Evolutionary conservation across 1,284 basidiomycete genomes (phyloP).

Genomic region (Phaffia rhodozyma): DNA sequence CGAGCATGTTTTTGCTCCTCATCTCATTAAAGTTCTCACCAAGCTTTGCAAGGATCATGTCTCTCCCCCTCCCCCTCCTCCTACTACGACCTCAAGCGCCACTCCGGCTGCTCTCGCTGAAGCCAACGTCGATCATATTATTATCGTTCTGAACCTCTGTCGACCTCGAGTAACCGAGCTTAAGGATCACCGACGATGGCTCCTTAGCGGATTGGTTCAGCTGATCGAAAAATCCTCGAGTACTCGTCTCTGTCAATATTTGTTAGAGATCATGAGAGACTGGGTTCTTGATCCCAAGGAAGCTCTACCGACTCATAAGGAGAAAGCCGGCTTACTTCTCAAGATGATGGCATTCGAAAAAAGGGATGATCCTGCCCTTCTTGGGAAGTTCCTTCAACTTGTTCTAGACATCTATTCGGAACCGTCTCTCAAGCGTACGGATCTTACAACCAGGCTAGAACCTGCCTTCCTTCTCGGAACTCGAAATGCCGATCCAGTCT

Average conservation of each 20-base stretch:
- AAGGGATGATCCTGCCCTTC: constrained; percentile 42
- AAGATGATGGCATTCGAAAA: constrained; percentile 86
- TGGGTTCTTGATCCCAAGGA: constrained; percentile 82
- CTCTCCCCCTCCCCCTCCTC: constrained; percentile 39
- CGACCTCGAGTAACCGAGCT: constrained; percentile 42
- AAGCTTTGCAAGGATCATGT: constrained; percentile 85
- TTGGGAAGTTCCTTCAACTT: constrained; percentile 75
- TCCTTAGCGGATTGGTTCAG: constrained; percentile 60
- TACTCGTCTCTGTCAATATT: constrained; percentile 62
- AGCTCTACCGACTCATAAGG: constrained; percentile 73
- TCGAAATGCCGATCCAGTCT: constrained; percentile 61
- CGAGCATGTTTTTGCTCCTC: constrained; percentile 56
- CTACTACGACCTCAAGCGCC: constrained; percentile 19
- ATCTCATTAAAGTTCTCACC: constrained; percentile 72
- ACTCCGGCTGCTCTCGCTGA: not conserved
- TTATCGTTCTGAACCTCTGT: constrained; percentile 42
- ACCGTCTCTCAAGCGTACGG: constrained; percentile 71
- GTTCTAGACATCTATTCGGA: constrained; percentile 93
- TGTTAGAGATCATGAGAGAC: constrained; percentile 73
- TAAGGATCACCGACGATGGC: constrained; percentile 47
- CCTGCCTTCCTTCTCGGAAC: constrained; percentile 88
- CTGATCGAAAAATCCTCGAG: constrained; percentile 91
- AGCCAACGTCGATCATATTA: constrained; percentile 35
- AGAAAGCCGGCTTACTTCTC: constrained; percentile 79
- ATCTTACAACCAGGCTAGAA: constrained; percentile 87